These are phyloP conservation scores for Paxillus ammoniavirescens DNA, from an alignment of 768 basidiomycete genomes.

Conservation along the genomic window DNA sequence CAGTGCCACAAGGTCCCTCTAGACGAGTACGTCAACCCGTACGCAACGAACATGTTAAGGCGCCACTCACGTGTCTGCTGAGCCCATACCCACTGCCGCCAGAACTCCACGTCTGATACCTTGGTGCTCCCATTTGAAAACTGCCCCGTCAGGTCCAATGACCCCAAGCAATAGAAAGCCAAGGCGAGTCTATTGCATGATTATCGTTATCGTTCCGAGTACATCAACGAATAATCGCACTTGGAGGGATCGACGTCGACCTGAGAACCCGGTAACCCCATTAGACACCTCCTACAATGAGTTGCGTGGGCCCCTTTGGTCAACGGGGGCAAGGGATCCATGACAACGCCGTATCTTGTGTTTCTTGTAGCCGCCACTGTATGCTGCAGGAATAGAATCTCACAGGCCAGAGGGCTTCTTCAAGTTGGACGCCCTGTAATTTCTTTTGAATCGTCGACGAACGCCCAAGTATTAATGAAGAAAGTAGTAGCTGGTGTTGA, in stretches of 20 bases:
- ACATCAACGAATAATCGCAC: slow-evolving; percentile 37
- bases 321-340: slow-evolving; percentile 29
- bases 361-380: not conserved
- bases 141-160: slow-evolving; percentile 71
- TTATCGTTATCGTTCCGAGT: slow-evolving; percentile 9
- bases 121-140: slow-evolving; percentile 40
- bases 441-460: no score
- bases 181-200: slow-evolving; percentile 64
- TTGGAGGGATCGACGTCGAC: slow-evolving; percentile 71
- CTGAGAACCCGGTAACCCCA: slow-evolving; percentile 67
- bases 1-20: slow-evolving; percentile 62
- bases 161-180: slow-evolving; percentile 85
- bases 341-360: not conserved
- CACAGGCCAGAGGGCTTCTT: no score
- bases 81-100: slow-evolving; percentile 87
- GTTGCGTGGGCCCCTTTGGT: slow-evolving; percentile 53
- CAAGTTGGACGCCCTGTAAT: no score
- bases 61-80: slow-evolving; percentile 62
- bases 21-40: not conserved
- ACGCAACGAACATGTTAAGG: not conserved
- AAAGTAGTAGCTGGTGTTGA: no score
- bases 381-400: no score
- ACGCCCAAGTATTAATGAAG: no score
- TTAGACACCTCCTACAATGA: slow-evolving; percentile 68
- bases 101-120: slow-evolving; percentile 53